Percentiles rank a stretch among this genome's conserved stretches.
These are phyloP conservation scores for Candida albicans DNA, from an alignment of 1,139 yeast species.

Conservation along the genomic window DNA sequence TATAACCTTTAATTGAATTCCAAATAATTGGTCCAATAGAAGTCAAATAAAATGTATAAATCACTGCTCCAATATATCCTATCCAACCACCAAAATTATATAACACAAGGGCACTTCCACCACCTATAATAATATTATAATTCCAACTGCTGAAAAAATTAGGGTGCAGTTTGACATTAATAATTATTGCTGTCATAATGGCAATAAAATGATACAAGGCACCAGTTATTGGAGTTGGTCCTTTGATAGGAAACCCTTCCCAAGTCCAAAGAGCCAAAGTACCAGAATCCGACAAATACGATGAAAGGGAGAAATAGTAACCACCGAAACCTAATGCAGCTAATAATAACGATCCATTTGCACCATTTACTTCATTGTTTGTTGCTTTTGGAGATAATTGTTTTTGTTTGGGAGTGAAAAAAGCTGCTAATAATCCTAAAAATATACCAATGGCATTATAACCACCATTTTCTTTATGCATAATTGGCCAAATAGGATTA, in stretches of 20 bases:
- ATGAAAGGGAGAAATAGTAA: conserved; percentile 67
- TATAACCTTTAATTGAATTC: conserved; percentile 55
- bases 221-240: conserved; percentile 90
- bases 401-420: conserved; percentile 43
- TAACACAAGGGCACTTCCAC: conserved; percentile 49
- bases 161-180: conserved; percentile 28
- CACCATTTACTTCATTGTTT: not conserved
- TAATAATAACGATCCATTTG: conserved; percentile 43
- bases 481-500: conserved; percentile 95
- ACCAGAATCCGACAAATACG: conserved; percentile 79
- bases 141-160: conserved; percentile 24
- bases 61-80: conserved; percentile 79
- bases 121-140: conserved; percentile 42
- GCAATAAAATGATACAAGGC: conserved; percentile 67
- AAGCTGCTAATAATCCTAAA: conserved; percentile 64
- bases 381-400: conserved; percentile 6
- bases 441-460: conserved; percentile 71
- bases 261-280: conserved; percentile 88
- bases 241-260: conserved; percentile 87
- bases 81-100: conserved; percentile 67
- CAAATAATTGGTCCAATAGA: conserved; percentile 66
- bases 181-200: conserved; percentile 55
- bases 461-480: conserved; percentile 87
- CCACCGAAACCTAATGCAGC: conserved; percentile 79
- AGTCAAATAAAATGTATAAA: conserved; percentile 62